Conservation (phyloP, 164 flowering plant species). For the Sextonia rubra region DNA sequence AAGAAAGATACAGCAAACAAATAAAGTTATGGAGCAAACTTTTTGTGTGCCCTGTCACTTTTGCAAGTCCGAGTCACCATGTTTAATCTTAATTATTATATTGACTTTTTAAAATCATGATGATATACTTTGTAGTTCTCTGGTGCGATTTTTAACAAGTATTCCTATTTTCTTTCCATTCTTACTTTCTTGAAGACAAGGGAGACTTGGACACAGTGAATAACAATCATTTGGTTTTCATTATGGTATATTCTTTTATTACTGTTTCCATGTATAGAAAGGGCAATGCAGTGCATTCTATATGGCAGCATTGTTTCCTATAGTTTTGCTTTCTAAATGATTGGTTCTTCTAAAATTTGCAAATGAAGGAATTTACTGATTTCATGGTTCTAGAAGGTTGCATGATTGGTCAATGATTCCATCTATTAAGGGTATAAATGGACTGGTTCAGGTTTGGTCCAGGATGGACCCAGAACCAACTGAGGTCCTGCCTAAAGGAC, state of each 20-base stretch:
- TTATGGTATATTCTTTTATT: no score
- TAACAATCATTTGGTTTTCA: neutral
- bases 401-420: neutral
- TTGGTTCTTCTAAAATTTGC: neutral
- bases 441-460: no score
- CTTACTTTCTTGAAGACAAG: neutral
- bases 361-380: neutral
- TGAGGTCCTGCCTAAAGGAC: no score
- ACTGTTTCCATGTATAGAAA: neutral
- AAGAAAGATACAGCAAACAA: no score
- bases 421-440: no score
- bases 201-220: neutral
- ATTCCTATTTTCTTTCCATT: neutral
- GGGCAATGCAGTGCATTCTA: neutral
- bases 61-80: no score
- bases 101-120: no score
- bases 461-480: no score
- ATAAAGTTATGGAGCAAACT: no score
- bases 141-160: neutral
- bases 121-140: neutral
- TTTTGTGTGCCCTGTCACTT: no score
- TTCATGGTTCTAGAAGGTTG: neutral
- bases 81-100: no score
- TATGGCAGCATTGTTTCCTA: neutral
- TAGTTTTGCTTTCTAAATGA: neutral